These are phyloP conservation scores for Cladorrhinum sp. DNA, from an alignment of 2,329 filamentous ascomycete genomes.

Conservation along the genomic window DNA sequence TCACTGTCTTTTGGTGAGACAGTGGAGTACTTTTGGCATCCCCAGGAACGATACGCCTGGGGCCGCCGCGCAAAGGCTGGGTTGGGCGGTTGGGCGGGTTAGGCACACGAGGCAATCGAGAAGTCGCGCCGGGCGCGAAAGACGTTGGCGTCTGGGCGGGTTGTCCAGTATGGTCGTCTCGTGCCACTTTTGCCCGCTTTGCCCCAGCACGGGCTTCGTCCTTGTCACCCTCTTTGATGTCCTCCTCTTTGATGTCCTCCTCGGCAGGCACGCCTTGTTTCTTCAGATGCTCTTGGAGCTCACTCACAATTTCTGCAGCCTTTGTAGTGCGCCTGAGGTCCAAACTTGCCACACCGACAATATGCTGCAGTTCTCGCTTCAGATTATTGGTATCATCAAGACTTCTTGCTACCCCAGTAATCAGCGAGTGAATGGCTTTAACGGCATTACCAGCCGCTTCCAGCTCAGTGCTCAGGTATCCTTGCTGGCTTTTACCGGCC, in stretches of 20 bases:
- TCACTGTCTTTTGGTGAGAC: background rate
- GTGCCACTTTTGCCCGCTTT: background rate
- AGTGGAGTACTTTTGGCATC: background rate
- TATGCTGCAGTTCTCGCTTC: background rate
- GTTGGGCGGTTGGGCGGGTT: background rate
- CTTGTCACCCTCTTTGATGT: too few relatives aligned
- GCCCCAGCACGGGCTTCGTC: background rate
- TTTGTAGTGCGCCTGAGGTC: background rate
- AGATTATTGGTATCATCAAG: background rate
- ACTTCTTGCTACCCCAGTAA: background rate
- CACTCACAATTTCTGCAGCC: background rate
- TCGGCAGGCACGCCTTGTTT: background rate
- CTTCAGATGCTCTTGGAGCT: background rate
- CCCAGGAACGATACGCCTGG: background rate
- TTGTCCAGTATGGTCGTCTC: background rate
- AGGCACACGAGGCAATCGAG: background rate
- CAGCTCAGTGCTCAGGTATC: background rate
- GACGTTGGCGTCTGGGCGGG: background rate
- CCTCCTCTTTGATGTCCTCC: background rate
- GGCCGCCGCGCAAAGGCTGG: background rate
- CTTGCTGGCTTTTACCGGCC: background rate
- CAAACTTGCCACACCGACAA: background rate
- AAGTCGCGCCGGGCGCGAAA: too few relatives aligned
- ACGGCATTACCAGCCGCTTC: constrained; percentile 1
- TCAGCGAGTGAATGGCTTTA: background rate